These are phyloP conservation scores for Neophaeococcomyces mojaviensis DNA, from an alignment of 2,329 filamentous ascomycete genomes.

Conservation along the genomic window DNA sequence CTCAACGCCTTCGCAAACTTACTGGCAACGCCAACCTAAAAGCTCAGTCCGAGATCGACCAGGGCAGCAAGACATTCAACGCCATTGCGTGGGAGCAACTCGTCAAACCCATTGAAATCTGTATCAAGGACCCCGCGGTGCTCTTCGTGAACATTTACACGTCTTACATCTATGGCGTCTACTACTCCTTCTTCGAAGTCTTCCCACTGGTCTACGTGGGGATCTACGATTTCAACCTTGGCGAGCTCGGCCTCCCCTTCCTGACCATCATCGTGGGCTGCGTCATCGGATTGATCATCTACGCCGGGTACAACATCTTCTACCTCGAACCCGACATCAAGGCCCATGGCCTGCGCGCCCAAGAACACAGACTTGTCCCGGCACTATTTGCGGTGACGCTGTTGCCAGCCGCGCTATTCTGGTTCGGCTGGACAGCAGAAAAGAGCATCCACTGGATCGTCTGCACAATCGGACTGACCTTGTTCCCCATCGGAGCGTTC, in stretches of 20 bases:
- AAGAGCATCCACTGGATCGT: conserved; percentile 61
- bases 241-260: conserved; percentile 54
- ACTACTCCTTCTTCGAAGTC: conserved; percentile 55
- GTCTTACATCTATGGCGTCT: conserved; percentile 45
- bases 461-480: conserved; percentile 14
- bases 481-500: conserved; percentile 19
- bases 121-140: conserved; percentile 54
- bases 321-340: conserved; percentile 44
- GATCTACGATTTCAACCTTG: conserved; percentile 53
- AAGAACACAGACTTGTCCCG: conserved; percentile 47
- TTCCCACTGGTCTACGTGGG: conserved; percentile 57
- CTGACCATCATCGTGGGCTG: conserved; percentile 53
- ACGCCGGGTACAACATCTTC: conserved; percentile 46
- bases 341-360: conserved; percentile 42
- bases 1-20: conserved; percentile 52
- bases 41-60: conserved; percentile 58
- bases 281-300: conserved; percentile 44
- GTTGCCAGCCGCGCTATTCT: conserved; percentile 71
- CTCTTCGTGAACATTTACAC: conserved; percentile 56
- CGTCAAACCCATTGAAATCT: conserved; percentile 51
- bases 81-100: conserved; percentile 48
- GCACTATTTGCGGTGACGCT: conserved; percentile 48
- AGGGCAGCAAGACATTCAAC: conserved; percentile 43
- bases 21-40: conserved; percentile 51
- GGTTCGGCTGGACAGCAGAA: conserved; percentile 61